phyloP scores from a whole-genome alignment of 306 rosid species.

The Leucaena leucocephala region DNA sequence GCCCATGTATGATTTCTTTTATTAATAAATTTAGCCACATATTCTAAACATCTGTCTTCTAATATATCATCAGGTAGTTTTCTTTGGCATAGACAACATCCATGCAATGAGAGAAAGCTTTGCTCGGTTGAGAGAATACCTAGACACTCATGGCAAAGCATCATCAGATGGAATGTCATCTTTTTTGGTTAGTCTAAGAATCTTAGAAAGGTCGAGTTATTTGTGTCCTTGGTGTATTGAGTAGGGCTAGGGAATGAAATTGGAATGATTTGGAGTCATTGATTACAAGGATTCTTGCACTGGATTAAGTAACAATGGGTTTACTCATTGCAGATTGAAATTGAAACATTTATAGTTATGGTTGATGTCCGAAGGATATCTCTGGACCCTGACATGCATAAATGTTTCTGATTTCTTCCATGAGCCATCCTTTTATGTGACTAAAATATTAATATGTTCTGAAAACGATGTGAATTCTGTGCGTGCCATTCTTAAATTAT shows the following conservation, averaged over 20 bases:
- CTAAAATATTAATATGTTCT: not conserved
- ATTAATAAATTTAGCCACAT: slow-evolving; percentile 24
- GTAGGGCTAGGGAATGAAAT: slow-evolving; percentile 31
- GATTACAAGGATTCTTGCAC: slow-evolving; percentile 5
- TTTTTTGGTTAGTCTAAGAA: slow-evolving; percentile 74
- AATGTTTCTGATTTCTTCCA: not conserved
- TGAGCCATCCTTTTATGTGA: not conserved
- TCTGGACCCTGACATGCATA: not conserved
- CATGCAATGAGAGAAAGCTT: slow-evolving; percentile 98
- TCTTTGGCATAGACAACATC: slow-evolving; percentile 97
- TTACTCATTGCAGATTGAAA: slow-evolving; percentile 1
- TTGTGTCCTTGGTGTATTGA: slow-evolving; percentile 26
- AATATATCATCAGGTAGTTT: slow-evolving; percentile 64
- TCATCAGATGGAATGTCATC: slow-evolving; percentile 99
- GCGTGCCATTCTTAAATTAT: not conserved
- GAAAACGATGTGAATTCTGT: not conserved
- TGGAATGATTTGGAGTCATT: slow-evolving; percentile 25
- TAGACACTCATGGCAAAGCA: slow-evolving; percentile 82
- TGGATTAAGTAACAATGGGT: not conserved
- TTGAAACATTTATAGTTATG: not conserved
- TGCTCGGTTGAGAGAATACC: slow-evolving; percentile 86
- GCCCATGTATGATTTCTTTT: slow-evolving; percentile 34
- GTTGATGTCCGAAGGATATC: not conserved
- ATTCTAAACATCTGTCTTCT: slow-evolving; percentile 15
- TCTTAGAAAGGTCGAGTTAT: slow-evolving; percentile 28